Evolutionary conservation across 2,329 filamentous ascomycete species (phyloP), one percentile per base, ranked within the genome.

Genomic region (Coniochaeta prunicola): DNA sequence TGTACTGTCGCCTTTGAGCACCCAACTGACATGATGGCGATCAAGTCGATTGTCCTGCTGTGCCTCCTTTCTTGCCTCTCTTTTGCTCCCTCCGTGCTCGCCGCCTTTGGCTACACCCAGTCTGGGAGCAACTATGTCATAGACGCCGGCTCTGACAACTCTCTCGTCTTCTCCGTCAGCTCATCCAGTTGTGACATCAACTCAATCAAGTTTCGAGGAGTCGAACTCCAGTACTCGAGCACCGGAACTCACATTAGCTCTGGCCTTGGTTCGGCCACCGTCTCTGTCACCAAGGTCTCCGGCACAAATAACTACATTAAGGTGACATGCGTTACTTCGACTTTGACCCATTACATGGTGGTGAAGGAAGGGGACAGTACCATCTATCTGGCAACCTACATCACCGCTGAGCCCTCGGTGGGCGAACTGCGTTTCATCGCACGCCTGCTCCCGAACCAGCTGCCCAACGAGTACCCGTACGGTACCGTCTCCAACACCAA

Each of bases 361-460:
- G 80, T 84, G 13, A 78, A 77, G 60, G 78, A 80, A 57, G 84
- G 85, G n/a, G 81, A 86, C 57, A 77, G 80, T 59, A 81, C 77
- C 30, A 78, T 88, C 60, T 83, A 80, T 66, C 79, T 85, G 76
- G 83, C 81, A 6, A 88, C 86, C 2, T 77, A 87, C 66, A 88
- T 81, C 59, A 84, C 79, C 0, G 79, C 75, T 40, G 74, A 85
- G 64, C 82, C 82, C 2, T 67, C 68, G 8, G 72, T 85, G 19
- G 83, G 83, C 40, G 86, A 89, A 71, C 71, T 88, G 54, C 83
- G 86, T 55, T 88, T 81, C 72, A 85, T 89, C 63, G 80, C 83
- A 57, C 82, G 85, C 30, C 77, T 88, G 8, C 76, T 83, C 57
- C 73, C 78, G 12, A 71, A 73, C 45, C 66, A 77, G 56, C 72